Evolutionary conservation across 371 early-diverging fungal genomes (phyloP).

Genomic region (Dinochytrium kinnereticum): DNA sequence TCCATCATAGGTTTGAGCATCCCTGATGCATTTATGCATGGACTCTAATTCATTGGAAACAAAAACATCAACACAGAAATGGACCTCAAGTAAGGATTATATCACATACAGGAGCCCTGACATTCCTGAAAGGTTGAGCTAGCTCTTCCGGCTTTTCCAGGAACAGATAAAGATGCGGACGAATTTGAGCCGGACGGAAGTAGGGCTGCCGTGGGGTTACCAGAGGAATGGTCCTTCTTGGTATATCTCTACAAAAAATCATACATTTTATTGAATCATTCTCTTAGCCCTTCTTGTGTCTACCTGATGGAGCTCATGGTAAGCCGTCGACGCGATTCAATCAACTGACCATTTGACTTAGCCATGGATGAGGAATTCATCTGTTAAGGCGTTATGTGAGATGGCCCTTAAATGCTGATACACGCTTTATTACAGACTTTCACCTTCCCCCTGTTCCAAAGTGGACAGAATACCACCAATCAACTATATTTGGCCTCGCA

Average conservation of each 20-base stretch:
- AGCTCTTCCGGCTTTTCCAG: constrained; percentile 75
- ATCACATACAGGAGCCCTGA: not conserved
- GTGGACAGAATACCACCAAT: constrained; percentile 58
- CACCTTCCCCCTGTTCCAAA: constrained; percentile 78
- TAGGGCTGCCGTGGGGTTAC: constrained; percentile 62
- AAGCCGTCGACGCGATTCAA: constrained; percentile 30
- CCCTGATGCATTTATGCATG: not conserved
- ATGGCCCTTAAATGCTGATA: not conserved
- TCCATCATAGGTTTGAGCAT: constrained; percentile 51
- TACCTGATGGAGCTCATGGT: constrained; percentile 81
- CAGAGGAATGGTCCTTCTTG: constrained; percentile 82
- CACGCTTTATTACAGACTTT: constrained; percentile 56
- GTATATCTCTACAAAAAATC: constrained; percentile 53
- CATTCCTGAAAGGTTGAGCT: constrained; percentile 74
- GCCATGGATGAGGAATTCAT: constrained; percentile 77
- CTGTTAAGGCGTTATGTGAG: constrained; percentile 43
- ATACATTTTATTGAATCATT: not conserved
- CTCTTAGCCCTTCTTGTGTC: constrained; percentile 53
- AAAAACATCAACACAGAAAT: constrained; percentile 50
- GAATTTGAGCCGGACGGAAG: constrained; percentile 44
- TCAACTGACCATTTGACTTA: constrained; percentile 6
- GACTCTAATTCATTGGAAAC: too few species aligned
- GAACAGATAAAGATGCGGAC: constrained; percentile 17
- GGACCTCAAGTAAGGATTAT: constrained; percentile 48
- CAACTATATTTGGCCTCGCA: constrained; percentile 82